A percentile compares a stretch with the other conserved stretches of the same genome.
These are phyloP conservation scores for Phylloboletellus chloephorus DNA, from an alignment of 1,284 basidiomycete genomes.

Conservation along the genomic window DNA sequence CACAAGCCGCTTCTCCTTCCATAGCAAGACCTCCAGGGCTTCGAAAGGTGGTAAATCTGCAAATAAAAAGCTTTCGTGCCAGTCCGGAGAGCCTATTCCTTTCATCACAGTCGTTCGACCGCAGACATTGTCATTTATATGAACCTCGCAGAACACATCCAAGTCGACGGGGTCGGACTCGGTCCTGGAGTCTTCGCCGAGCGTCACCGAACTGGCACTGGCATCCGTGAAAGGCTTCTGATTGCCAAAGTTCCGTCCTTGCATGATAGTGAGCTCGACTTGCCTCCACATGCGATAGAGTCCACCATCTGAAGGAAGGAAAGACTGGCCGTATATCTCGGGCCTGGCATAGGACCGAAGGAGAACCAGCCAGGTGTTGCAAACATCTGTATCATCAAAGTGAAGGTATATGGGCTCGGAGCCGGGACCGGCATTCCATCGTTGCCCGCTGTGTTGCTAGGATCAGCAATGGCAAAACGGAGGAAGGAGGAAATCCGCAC, in stretches of 20 bases:
- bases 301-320: conserved; percentile 58
- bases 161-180: conserved; percentile 55
- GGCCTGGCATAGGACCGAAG: conserved; percentile 71
- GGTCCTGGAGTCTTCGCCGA: conserved; percentile 32
- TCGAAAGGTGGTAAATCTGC: conserved; percentile 69
- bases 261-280: conserved; percentile 62
- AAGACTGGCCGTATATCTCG: conserved; percentile 65
- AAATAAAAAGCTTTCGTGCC: conserved; percentile 75
- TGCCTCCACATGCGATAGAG: conserved; percentile 82
- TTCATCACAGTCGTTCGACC: conserved; percentile 70
- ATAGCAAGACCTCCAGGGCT: conserved; percentile 56
- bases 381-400: conserved; percentile 54
- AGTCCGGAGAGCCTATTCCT: conserved; percentile 58
- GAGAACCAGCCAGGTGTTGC: conserved; percentile 68
- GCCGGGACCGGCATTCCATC: conserved; percentile 50
- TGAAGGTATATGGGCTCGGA: conserved; percentile 68
- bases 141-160: conserved; percentile 67
- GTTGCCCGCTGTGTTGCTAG: conserved; percentile 45
- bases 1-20: conserved; percentile 57
- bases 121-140: conserved; percentile 56
- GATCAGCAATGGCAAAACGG: conserved; percentile 11
- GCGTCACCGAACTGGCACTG: conserved; percentile 21
- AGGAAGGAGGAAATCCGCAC: conserved; percentile 34
- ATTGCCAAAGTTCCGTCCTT: conserved; percentile 63
- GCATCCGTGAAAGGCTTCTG: conserved; percentile 31